These are phyloP conservation scores for Zopfia rhizophila DNA, from an alignment of 2,329 filamentous ascomycete genomes.

Conservation along the genomic window DNA sequence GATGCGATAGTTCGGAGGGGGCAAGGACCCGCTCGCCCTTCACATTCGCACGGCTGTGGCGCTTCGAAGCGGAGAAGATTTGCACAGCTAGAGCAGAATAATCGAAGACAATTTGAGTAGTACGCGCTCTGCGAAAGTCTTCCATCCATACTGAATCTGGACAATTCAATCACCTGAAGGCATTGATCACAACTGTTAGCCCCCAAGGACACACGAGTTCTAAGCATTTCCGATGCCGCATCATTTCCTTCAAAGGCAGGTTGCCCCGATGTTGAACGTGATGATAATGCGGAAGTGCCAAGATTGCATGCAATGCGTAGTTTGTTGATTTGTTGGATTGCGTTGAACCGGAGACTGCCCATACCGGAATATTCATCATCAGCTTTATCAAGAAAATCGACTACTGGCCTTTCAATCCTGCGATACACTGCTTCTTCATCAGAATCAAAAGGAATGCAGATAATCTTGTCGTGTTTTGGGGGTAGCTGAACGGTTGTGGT, in stretches of 20 bases:
- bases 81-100: conserved; percentile 10
- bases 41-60: conserved; percentile 9
- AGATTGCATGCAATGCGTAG: conserved; percentile 61
- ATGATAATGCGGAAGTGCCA: no score
- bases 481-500: conserved; percentile 54
- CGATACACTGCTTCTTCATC: conserved; percentile 53
- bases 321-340: conserved; percentile 58
- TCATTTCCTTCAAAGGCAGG: no score
- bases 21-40: background rate
- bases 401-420: conserved; percentile 5
- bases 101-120: conserved; percentile 4
- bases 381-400: conserved; percentile 38
- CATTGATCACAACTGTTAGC: conserved; percentile 7
- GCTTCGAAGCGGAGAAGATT: conserved; percentile 2
- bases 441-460: conserved; percentile 46
- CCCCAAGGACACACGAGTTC: conserved; percentile 11
- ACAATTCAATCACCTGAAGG: conserved; percentile 6
- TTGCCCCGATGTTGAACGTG: no score
- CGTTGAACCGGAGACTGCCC: conserved; percentile 47
- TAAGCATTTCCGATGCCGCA: conserved; percentile 11
- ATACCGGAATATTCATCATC: conserved; percentile 18
- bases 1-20: no score
- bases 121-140: background rate
- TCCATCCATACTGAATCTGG: background rate
- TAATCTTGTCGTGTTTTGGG: conserved; percentile 42